Percentiles rank a stretch among this genome's conserved stretches.
Conservation (phyloP, 805 yeast genomes). For the Yamadazyma akitaensis region DNA sequence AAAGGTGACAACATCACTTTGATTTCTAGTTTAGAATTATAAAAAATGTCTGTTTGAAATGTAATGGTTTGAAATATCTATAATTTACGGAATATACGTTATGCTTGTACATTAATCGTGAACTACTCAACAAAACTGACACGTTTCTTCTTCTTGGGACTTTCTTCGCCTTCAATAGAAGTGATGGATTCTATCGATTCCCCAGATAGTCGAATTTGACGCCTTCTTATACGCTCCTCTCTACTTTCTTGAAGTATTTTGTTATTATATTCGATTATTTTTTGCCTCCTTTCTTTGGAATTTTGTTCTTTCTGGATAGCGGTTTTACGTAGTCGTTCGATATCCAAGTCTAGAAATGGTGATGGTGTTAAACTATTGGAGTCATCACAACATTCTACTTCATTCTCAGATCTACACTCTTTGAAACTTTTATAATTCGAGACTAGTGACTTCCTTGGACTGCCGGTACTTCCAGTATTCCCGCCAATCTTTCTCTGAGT, state of each 20-base stretch:
- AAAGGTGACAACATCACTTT: constrained; percentile 94
- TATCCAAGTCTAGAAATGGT: neutral
- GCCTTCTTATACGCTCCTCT: constrained; percentile 16
- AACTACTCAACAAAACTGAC: constrained; percentile 22
- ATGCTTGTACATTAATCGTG: neutral
- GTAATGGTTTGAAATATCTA: neutral
- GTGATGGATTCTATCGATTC: neutral
- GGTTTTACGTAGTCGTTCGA: neutral
- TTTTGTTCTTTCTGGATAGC: constrained; percentile 11
- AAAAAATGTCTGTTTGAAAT: neutral
- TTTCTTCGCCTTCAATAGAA: neutral
- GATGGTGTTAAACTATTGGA: neutral
- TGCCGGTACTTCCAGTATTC: neutral
- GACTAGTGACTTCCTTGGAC: too few species aligned
- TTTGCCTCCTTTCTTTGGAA: constrained; percentile 16
- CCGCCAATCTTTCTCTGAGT: neutral
- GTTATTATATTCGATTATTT: constrained; percentile 25
- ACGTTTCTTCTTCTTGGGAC: constrained; percentile 22
- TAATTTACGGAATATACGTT: neutral
- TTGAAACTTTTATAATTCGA: too few species aligned
- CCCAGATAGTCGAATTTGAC: constrained; percentile 4
- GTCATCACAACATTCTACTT: neutral
- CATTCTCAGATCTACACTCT: too few species aligned
- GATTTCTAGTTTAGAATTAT: constrained; percentile 44
- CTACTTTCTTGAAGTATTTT: constrained; percentile 26